Evolutionary conservation across 176 grass and related monocot species (phyloP), one percentile per base, ranked within the genome.

Genomic region (Cenchrus americanus): DNA sequence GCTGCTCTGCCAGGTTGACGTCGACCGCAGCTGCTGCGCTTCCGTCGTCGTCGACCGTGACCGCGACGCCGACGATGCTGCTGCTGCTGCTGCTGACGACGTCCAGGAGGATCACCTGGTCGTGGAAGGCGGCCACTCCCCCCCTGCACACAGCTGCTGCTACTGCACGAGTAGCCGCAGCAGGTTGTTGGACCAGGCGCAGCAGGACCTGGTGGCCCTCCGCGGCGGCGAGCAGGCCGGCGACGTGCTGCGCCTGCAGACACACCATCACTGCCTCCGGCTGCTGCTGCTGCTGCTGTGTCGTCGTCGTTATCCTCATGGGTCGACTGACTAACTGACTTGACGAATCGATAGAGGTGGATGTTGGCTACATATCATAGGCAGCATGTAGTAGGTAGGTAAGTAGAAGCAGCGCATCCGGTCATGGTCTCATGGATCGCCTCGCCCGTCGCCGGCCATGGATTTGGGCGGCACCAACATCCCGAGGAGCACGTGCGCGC

Each of bases 51-150:
- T n/a, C 57, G 62, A 80, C 77, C 14, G 44, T 66, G 58, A 73
- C 9, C n/a, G 8, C 71, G 48, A 73, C 48, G 6, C 12, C 27
- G 34, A 58, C 32, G 17, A 6, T 32, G 40, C 5, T 22, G 63
- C 14, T 27, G 49, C 24, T 2, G 43, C 50, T 14, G 77, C 24
- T 12, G 62, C n/a, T 7, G 59, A 53, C 22, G 59, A 40, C 83
- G 73, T 96, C 91, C 69, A 96, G 76, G 84, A 93, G 68, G 68
- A 96, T 86, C 52, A 91, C 81, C 73, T 93, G 69, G 50, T 17
- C 82, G 42, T 83, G 68, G 72, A 96, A 91, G 77, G 40, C 49
- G 30, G 91, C 93, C 6, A 24, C 58, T 47, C 91, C 86, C 17
- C 22, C 26, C 0, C 54, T 9, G 37, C 69, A 80, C 34, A 27